phyloP scores from a whole-genome alignment of 1,284 basidiomycete species.

The Rhodofomes roseus region DNA sequence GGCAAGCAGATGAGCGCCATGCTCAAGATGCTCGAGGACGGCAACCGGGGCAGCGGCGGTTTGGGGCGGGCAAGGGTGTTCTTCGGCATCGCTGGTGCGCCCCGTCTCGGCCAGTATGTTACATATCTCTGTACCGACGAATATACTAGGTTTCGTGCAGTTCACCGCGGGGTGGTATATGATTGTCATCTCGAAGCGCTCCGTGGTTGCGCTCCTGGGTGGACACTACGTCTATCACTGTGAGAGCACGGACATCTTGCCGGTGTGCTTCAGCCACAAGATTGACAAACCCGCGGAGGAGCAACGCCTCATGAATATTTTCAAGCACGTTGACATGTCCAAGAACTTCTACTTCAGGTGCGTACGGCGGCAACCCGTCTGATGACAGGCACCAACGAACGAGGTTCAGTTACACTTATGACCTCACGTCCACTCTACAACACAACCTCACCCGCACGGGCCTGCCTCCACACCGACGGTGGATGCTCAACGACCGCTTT shows the following conservation, averaged over 20 bases:
- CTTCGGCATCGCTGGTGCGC: slow-evolving; percentile 71
- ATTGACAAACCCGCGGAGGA: slow-evolving; percentile 84
- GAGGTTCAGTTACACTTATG: slow-evolving; percentile 85
- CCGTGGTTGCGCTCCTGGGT: slow-evolving; percentile 90
- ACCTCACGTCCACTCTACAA: slow-evolving; percentile 93
- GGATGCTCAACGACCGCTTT: slow-evolving; percentile 85
- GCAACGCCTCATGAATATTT: slow-evolving; percentile 83
- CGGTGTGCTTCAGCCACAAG: slow-evolving; percentile 70
- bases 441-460: slow-evolving; percentile 73
- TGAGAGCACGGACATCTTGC: slow-evolving; percentile 86
- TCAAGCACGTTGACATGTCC: slow-evolving; percentile 95
- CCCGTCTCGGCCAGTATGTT: background rate
- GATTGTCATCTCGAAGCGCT: slow-evolving; percentile 85
- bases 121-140: background rate
- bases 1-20: slow-evolving; percentile 87
- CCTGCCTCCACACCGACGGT: slow-evolving; percentile 32
- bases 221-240: slow-evolving; percentile 98
- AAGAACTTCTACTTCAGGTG: slow-evolving; percentile 99
- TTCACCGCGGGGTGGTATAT: slow-evolving; percentile 94
- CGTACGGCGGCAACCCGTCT: slow-evolving; percentile 6
- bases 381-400: background rate
- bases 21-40: slow-evolving; percentile 93
- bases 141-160: slow-evolving; percentile 73
- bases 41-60: slow-evolving; percentile 86
- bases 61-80: slow-evolving; percentile 80